Evolutionary conservation across 1,139 yeast genomes (phyloP).

Genomic region (Diutina mesorugosa): DNA sequence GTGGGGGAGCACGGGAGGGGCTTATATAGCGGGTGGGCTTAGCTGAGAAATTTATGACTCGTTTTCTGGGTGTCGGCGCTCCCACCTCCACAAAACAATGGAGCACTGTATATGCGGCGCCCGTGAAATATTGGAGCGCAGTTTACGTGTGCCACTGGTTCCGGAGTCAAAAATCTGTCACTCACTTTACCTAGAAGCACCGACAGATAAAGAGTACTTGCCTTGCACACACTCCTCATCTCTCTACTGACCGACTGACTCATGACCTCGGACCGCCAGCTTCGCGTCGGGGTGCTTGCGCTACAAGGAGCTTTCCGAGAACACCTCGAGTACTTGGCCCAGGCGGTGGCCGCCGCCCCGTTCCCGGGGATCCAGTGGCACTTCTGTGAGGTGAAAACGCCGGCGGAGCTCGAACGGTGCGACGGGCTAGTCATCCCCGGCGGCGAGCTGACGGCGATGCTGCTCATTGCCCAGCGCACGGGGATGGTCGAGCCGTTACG

Average conservation of each 20-base stretch:
- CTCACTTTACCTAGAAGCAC: too few relatives aligned
- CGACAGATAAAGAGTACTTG: too few relatives aligned
- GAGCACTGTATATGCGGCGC: not conserved
- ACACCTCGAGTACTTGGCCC: constrained; percentile 43
- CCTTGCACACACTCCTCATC: too few relatives aligned
- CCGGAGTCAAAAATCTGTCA: too few relatives aligned
- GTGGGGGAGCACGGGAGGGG: not conserved
- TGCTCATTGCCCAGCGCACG: constrained; percentile 58
- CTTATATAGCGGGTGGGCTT: not conserved
- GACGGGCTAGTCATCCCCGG: constrained; percentile 65
- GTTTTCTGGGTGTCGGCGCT: not conserved
- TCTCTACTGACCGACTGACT: not conserved
- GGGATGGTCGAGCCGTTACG: constrained; percentile 44
- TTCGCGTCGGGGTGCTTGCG: constrained; percentile 54
- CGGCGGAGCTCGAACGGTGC: constrained; percentile 34
- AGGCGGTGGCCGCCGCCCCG: constrained; percentile 17
- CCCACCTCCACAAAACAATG: not conserved
- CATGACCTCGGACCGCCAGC: not conserved
- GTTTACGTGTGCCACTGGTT: too few relatives aligned
- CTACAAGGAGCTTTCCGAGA: constrained; percentile 75
- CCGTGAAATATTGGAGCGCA: too few relatives aligned
- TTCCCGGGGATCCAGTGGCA: constrained; percentile 11
- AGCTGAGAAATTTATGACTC: not conserved
- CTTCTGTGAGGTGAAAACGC: constrained; percentile 41
- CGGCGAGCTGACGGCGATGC: constrained; percentile 73